Base-by-base conservation (phyloP, 2,329 filamentous ascomycete species). In the Fusarium phyllophilum region DNA sequence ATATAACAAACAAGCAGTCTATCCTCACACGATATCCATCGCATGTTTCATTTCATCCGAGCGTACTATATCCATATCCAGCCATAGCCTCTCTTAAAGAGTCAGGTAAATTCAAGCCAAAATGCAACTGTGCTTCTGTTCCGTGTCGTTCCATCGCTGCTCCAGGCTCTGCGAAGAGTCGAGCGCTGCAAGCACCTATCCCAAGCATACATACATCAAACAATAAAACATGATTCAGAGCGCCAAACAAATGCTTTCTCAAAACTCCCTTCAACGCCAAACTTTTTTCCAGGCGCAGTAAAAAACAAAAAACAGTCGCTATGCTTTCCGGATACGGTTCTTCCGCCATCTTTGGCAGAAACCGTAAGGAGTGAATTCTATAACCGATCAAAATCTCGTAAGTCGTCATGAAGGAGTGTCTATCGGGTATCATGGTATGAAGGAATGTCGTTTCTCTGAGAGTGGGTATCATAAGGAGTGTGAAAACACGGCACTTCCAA, bases 311-410 rank as follows among this genome's bases (percentile, higher is more conserved):
- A 79, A 84, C 63, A 84, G 85, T 85, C 86, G 87, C 86, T 87
- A 88, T 89, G 86, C 86, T 87, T 82, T 85, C 84, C 84, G 83
- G 84, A 83, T 70, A 78, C 75, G 66, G 73, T 84, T 84, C 81
- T 81, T 83, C 73, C 70, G 71, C 74, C 71, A 68, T 73, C 59
- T 61, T 72, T 81, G 81, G 79, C 81, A 76, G 70, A 79, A 72
- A 82, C 79, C 81, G 80, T 82, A 86, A 85, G 84, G 85, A 86
- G 82, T 82, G 84, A 83, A 78, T 82, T 83, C 81, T 83, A 84
- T 84, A 77, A 73, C 78, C 77, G 74, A 79, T 78, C 60, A 62
- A 70, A 69, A 79, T 77, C 78, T 84, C 80, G 81, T 84, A 76
- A 74, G 73, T 81, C 78, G 73, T 81, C 66, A 79, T 75, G 76